Percentiles rank a stretch among this genome's conserved stretches.
Conservation (phyloP, 1,284 basidiomycete genomes). For the Cystobasidium sp. region DNA sequence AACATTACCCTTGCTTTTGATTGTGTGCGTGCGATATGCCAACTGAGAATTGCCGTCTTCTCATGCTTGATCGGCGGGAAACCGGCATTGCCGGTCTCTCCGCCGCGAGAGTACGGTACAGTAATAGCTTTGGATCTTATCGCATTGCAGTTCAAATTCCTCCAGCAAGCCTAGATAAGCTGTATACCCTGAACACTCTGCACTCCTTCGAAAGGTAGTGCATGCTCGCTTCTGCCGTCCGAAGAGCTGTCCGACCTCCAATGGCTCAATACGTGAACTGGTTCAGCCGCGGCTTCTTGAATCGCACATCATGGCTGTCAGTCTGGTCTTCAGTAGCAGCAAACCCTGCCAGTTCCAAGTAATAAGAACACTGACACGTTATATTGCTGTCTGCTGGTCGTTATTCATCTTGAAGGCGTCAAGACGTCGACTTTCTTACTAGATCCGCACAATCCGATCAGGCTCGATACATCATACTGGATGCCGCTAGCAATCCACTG, state of each 20-base stretch:
- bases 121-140: too few species aligned
- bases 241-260: conserved; percentile 29
- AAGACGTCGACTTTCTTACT: conserved; percentile 55
- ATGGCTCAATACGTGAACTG: conserved; percentile 43
- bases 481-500: conserved; percentile 55
- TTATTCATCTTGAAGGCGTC: conserved; percentile 40
- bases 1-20: too few species aligned
- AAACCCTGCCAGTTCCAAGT: not conserved
- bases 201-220: not conserved
- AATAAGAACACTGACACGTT: not conserved
- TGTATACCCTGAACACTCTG: too few species aligned
- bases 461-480: conserved; percentile 55
- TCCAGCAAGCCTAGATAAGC: too few species aligned
- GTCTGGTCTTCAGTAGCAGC: not conserved
- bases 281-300: conserved; percentile 47
- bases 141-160: too few species aligned
- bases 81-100: too few species aligned
- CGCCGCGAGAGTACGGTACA: too few species aligned
- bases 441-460: conserved; percentile 52
- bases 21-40: too few species aligned
- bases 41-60: too few species aligned
- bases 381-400: not conserved
- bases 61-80: too few species aligned
- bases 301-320: conserved; percentile 55
- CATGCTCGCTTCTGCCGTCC: conserved; percentile 31